Evolutionary conservation across 2,329 filamentous ascomycete species (phyloP), one percentile per base, ranked within the genome.

Genomic region (Colletotrichum lindemuthianum): DNA sequence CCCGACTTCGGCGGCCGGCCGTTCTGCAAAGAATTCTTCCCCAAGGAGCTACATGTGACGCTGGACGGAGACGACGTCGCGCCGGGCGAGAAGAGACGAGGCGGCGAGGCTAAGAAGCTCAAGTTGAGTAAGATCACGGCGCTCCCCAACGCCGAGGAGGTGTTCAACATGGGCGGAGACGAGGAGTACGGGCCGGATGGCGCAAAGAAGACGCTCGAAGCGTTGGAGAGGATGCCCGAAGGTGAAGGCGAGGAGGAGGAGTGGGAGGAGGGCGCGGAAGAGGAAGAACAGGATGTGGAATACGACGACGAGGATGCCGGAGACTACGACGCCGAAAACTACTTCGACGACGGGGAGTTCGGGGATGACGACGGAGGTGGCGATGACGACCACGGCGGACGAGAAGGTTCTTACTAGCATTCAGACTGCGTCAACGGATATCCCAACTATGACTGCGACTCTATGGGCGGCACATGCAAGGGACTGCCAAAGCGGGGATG

Each of bases 271-370:
- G 81, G 76, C 8, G 70, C 73, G 43, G 76, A 77, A 39, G 80
- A 82, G 55, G 81, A 80, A 9, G 81, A 81, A 15, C 80, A 83
- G 68, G 82, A 84, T 58, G 81, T 84, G 59, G 77, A 75, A 32
- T 84, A 83, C 65, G 84, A 88, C 51, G 86, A 88, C 59, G 84
- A 87, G 63, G 84, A 86, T 52, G 86, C 83, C 2, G 86, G 86
- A 8, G 86, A 88, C 65, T 88, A 88, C 71, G 83, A 88, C 48
- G 86, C 86, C 2, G 86, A 88, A 70, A 80, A 80, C 9, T 88
- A 88, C 75, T 88, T 88, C 71, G 86, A 88, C 65, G 84, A 81
- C 32, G 84, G 84, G 11, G 84, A 85, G 66, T 84, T 86, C 32
- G 81, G 84, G 56, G 81, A 82, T 40, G 81, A 83, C 24, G 84